Conservation (phyloP, 1,139 yeast genomes). For the Taphrina deformans region DNA sequence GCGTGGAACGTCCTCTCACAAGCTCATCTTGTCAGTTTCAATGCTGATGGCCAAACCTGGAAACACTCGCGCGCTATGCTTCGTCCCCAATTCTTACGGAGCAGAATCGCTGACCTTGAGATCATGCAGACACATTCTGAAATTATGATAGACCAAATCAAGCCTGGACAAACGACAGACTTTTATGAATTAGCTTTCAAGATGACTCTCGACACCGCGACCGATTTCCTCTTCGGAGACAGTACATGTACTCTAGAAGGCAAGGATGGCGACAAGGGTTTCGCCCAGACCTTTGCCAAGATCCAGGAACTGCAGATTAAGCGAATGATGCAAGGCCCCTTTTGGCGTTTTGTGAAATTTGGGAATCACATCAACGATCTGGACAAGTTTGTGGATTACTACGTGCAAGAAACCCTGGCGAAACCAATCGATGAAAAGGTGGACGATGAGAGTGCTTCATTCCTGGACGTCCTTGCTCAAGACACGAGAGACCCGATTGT, state of each 20-base stretch:
- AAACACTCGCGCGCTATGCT: constrained; percentile 59
- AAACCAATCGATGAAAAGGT: constrained; percentile 37
- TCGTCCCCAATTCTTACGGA: constrained; percentile 60
- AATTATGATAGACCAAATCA: constrained; percentile 48
- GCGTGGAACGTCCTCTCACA: not conserved
- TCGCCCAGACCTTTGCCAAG: constrained; percentile 51
- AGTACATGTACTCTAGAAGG: constrained; percentile 49
- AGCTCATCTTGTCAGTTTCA: constrained; percentile 44
- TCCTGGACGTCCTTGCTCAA: constrained; percentile 55
- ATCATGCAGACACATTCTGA: constrained; percentile 54
- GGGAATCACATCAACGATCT: constrained; percentile 46
- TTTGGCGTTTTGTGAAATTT: constrained; percentile 48
- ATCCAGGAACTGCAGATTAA: constrained; percentile 49
- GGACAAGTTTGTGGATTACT: constrained; percentile 39
- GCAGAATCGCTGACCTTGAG: constrained; percentile 56
- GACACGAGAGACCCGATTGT: constrained; percentile 54
- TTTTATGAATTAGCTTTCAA: constrained; percentile 54
- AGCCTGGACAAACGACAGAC: constrained; percentile 48
- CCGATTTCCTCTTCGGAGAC: constrained; percentile 62
- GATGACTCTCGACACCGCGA: constrained; percentile 59
- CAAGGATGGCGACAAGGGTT: constrained; percentile 46
- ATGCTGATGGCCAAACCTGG: constrained; percentile 60
- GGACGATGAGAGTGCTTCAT: constrained; percentile 51
- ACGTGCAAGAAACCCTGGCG: constrained; percentile 10
- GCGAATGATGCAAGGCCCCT: constrained; percentile 48